phyloP scores from a whole-genome alignment of 441 rosid species.

The Eruca vesicaria region DNA sequence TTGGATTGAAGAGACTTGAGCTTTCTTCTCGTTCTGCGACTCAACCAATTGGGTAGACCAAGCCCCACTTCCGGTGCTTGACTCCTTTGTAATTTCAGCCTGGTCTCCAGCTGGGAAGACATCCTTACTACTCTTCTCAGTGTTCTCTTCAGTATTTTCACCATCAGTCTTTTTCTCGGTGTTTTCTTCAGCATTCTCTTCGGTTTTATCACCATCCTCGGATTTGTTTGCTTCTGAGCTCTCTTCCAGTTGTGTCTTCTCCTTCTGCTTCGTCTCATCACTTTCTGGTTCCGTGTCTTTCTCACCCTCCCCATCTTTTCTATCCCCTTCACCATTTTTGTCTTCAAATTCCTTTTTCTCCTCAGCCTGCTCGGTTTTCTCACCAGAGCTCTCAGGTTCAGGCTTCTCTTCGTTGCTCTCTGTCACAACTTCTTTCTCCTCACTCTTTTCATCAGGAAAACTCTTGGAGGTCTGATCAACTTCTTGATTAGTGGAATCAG shows the following conservation, averaged over 20 bases:
- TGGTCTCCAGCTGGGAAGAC: conserved; percentile 36
- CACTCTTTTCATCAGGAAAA: conserved; percentile 11
- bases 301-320: conserved; percentile 26
- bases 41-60: conserved; percentile 50
- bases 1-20: conserved; percentile 22
- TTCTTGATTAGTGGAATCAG: conserved; percentile 8
- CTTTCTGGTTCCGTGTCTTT: conserved; percentile 29
- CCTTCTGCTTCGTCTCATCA: conserved; percentile 26
- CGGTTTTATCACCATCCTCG: conserved; percentile 31
- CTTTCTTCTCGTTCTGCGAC: conserved; percentile 48
- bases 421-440: conserved; percentile 30
- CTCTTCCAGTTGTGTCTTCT: conserved; percentile 36
- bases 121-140: conserved; percentile 37
- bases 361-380: conserved; percentile 34
- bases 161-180: conserved; percentile 29
- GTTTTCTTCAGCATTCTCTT: conserved; percentile 21
- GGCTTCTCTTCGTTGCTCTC: conserved; percentile 35
- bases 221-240: conserved; percentile 38
- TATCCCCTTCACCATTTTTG: conserved; percentile 33
- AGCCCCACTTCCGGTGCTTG: conserved; percentile 37
- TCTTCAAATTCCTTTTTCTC: conserved; percentile 24
- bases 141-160: conserved; percentile 19
- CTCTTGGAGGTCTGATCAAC: conserved; percentile 18
- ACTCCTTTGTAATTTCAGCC: conserved; percentile 41
- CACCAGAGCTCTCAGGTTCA: conserved; percentile 36